Conservation (phyloP, 2,329 filamentous ascomycete species). For the Ophiostoma pallidulum region DNA sequence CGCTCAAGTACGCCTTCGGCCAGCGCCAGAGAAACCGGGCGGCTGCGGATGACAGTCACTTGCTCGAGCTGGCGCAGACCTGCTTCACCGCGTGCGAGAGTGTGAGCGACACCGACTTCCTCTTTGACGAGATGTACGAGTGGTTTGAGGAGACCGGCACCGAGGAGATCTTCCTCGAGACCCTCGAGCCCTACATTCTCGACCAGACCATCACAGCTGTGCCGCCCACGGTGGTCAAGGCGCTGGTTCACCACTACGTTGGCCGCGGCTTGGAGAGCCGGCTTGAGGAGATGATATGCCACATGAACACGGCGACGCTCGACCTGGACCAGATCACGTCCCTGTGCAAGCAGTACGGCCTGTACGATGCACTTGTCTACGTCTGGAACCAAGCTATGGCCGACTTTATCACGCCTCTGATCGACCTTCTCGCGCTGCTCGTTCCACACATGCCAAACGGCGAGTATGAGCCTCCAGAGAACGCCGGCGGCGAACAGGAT, state of each 20-base stretch:
- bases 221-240: constrained; percentile 77
- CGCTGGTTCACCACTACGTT: constrained; percentile 74
- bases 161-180: constrained; percentile 73
- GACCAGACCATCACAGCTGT: constrained; percentile 64
- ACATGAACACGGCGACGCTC: constrained; percentile 80
- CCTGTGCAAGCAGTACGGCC: constrained; percentile 80
- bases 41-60: constrained; percentile 43
- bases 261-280: constrained; percentile 63
- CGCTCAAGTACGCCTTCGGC: constrained; percentile 78
- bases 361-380: constrained; percentile 94
- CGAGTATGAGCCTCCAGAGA: constrained; percentile 32
- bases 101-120: constrained; percentile 68
- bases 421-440: constrained; percentile 68
- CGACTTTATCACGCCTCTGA: constrained; percentile 85
- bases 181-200: constrained; percentile 78
- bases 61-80: constrained; percentile 70
- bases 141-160: constrained; percentile 73
- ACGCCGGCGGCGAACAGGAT: constrained; percentile 49
- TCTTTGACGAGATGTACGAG: constrained; percentile 86
- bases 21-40: constrained; percentile 45
- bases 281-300: constrained; percentile 89
- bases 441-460: constrained; percentile 46
- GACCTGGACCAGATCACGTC: constrained; percentile 89
- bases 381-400: constrained; percentile 87
- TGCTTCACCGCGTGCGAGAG: constrained; percentile 77